phyloP scores from a whole-genome alignment of 2,329 filamentous ascomycete species.

The Tolypocladium tundrense region DNA sequence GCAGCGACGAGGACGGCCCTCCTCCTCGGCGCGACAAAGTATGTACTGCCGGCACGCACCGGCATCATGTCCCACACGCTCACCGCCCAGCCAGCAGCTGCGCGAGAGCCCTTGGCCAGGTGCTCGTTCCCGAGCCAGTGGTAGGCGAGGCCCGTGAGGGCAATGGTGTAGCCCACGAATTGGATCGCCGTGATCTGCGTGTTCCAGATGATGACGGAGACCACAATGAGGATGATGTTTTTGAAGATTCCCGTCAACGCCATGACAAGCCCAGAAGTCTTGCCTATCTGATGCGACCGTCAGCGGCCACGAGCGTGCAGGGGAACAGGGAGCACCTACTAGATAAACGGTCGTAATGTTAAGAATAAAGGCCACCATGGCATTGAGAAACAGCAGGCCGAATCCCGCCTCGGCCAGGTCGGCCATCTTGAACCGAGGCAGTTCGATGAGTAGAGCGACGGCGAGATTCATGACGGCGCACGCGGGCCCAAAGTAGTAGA shows the following conservation, averaged over 20 bases:
- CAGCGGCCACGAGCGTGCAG: conserved; percentile 5
- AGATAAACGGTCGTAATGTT: conserved; percentile 79
- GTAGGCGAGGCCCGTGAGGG: conserved; percentile 40
- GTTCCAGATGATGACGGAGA: conserved; percentile 69
- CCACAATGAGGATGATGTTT: conserved; percentile 70
- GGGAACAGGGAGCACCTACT: conserved; percentile 38
- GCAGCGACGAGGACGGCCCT: not conserved
- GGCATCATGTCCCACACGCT: not conserved
- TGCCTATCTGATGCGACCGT: conserved; percentile 56
- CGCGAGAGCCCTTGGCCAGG: conserved; percentile 7
- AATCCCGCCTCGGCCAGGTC: conserved; percentile 58
- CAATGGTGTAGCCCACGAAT: conserved; percentile 67
- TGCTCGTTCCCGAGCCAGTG: conserved; percentile 35
- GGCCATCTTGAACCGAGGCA: conserved; percentile 52
- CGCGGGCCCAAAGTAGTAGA: conserved; percentile 84
- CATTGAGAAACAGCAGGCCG: conserved; percentile 59
- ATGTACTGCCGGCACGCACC: not conserved
- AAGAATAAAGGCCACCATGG: conserved; percentile 64
- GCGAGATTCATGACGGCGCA: conserved; percentile 73
- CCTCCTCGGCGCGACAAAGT: not conserved
- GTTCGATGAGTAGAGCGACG: conserved; percentile 59
- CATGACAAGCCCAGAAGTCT: conserved; percentile 77
- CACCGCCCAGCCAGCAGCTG: not conserved
- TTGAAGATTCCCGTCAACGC: conserved; percentile 81
- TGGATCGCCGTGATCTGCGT: conserved; percentile 62